A percentile compares a stretch with the other conserved stretches of the same genome.
These are phyloP conservation scores for Solanum dulcamara DNA, from an alignment of 257 asterid species.

Conservation along the genomic window DNA sequence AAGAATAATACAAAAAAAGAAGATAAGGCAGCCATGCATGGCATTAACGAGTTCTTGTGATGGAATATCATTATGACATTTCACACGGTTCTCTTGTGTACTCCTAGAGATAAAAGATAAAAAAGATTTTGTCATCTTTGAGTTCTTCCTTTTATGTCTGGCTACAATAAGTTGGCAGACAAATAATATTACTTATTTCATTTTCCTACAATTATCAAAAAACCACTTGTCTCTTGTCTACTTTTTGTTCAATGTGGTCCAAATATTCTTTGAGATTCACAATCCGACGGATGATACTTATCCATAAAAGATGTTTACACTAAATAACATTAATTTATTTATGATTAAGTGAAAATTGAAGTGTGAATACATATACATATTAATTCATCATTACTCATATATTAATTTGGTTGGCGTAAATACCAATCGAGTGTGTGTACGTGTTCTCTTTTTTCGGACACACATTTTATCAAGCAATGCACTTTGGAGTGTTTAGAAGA, in stretches of 20 bases:
- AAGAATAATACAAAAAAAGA: background rate
- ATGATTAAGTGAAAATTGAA: background rate
- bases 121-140: background rate
- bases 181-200: background rate
- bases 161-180: background rate
- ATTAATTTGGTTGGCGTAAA: background rate
- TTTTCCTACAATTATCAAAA: background rate
- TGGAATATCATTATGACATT: background rate
- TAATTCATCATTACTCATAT: background rate
- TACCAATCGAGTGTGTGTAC: background rate
- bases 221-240: background rate
- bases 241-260: background rate
- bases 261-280: background rate
- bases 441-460: background rate
- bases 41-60: background rate
- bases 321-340: background rate
- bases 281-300: background rate
- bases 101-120: background rate
- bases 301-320: background rate
- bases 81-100: background rate
- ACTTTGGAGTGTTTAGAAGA: background rate
- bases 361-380: background rate
- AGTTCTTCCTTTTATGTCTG: background rate
- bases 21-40: background rate
- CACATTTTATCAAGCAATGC: background rate